Conservation (phyloP, 2,329 filamentous ascomycete species). For the Aspergillus sp. region DNA sequence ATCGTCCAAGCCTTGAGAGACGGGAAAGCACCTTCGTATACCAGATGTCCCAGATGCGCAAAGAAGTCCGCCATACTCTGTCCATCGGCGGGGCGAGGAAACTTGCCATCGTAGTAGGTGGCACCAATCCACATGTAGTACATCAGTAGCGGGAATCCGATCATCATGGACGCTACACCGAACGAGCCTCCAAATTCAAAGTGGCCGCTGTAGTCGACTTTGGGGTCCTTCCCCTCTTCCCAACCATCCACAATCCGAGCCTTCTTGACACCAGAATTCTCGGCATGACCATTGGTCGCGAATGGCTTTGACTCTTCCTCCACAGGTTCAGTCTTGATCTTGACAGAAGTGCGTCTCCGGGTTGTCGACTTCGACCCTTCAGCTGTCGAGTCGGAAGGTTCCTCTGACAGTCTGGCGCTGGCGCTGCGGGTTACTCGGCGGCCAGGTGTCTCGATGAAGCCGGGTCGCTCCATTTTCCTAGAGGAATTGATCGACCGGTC, state of each 20-base stretch:
- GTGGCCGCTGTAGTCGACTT: constrained; percentile 52
- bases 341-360: constrained; percentile 34
- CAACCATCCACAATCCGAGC: constrained; percentile 44
- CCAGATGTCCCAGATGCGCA: constrained; percentile 68
- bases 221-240: constrained; percentile 45
- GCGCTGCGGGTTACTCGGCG: constrained; percentile 49
- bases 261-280: constrained; percentile 24
- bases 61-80: constrained; percentile 73
- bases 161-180: constrained; percentile 84
- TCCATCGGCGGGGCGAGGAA: constrained; percentile 67
- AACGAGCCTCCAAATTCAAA: constrained; percentile 84
- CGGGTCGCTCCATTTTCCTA: constrained; percentile 56
- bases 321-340: constrained; percentile 31
- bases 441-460: constrained; percentile 56
- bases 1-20: constrained; percentile 81
- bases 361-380: constrained; percentile 30
- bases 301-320: constrained; percentile 25
- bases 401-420: constrained; percentile 33
- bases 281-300: constrained; percentile 24
- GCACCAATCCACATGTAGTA: constrained; percentile 99
- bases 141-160: constrained; percentile 91
- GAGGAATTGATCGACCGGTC: constrained; percentile 5
- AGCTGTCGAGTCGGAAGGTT: constrained; percentile 30
- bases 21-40: constrained; percentile 84
- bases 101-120: constrained; percentile 83